These are phyloP conservation scores for Hymenochaete sp. DNA, from an alignment of 1,284 basidiomycete genomes.

Conservation along the genomic window DNA sequence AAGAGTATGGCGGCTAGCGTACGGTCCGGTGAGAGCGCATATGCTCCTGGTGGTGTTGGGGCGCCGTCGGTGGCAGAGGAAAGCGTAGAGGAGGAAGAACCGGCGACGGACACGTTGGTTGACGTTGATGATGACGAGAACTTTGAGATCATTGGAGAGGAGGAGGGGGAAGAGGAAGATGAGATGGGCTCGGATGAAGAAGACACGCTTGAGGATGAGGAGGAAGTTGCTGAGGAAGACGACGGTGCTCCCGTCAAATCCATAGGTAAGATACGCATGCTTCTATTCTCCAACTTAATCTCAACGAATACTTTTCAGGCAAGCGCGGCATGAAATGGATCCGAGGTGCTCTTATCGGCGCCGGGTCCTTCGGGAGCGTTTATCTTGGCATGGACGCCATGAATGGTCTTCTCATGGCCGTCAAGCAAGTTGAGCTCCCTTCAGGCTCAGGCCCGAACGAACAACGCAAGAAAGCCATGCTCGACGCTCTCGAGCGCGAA, in stretches of 20 bases:
- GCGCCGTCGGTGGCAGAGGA: constrained; percentile 6
- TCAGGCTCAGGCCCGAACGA: constrained; percentile 82
- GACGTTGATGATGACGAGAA: constrained; percentile 48
- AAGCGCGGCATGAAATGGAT: constrained; percentile 89
- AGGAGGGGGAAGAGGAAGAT: constrained; percentile 32
- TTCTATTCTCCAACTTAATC: constrained; percentile 1
- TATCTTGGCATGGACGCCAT: constrained; percentile 97
- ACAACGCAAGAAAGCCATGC: constrained; percentile 91
- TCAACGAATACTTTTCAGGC: constrained; percentile 23
- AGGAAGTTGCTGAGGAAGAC: constrained; percentile 28
- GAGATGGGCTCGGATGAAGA: constrained; percentile 31
- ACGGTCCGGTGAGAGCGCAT: constrained; percentile 35
- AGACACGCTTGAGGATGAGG: constrained; percentile 27
- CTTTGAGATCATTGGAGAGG: constrained; percentile 33
- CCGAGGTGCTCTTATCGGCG: constrained; percentile 95
- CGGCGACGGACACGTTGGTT: constrained; percentile 57
- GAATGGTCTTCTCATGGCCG: constrained; percentile 93
- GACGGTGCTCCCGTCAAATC: constrained; percentile 45
- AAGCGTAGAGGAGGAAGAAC: constrained; percentile 12
- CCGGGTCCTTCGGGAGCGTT: constrained; percentile 92
- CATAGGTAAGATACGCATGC: constrained; percentile 47
- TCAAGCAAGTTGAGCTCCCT: constrained; percentile 97
- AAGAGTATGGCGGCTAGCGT: constrained; percentile 43
- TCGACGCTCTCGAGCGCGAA: constrained; percentile 90
- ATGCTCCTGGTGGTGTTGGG: constrained; percentile 30